Evolutionary conservation across 108 stramenopile genomes (phyloP).

Genomic region (Fragilaria radians): DNA sequence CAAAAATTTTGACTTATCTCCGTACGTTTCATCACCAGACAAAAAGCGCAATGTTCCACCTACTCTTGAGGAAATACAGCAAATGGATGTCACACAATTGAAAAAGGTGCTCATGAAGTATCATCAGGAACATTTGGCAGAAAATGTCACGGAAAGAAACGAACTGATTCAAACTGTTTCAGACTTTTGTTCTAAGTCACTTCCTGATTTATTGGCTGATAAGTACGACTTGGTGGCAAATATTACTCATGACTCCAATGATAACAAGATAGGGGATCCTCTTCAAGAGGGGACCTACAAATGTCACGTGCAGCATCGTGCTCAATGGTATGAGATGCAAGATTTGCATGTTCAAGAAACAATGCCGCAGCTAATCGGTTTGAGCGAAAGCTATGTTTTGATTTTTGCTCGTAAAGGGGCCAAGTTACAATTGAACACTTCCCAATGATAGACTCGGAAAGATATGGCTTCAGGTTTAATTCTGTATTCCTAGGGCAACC

Average conservation of each 20-base stretch:
- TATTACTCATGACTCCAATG: conserved; percentile 86
- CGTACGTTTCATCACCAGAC: conserved; percentile 48
- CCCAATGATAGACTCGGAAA: too few relatives aligned
- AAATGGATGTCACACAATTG: conserved; percentile 77
- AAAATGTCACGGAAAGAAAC: conserved; percentile 50
- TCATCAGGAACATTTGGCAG: conserved; percentile 45
- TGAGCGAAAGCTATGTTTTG: conserved; percentile 90
- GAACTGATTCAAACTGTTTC: conserved; percentile 64
- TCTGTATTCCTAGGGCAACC: too few relatives aligned
- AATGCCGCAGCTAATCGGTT: conserved; percentile 94
- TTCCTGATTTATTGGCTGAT: conserved; percentile 68
- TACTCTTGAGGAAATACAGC: conserved; percentile 60
- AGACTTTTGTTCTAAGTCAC: conserved; percentile 61
- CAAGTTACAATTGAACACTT: too few relatives aligned
- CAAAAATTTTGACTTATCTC: conserved; percentile 89
- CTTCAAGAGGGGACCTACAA: conserved; percentile 84
- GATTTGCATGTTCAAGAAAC: conserved; percentile 93
- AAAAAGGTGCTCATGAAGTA: conserved; percentile 57
- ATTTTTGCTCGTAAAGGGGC: conserved; percentile 73
- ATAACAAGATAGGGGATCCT: conserved; percentile 71
- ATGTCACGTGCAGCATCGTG: conserved; percentile 88
- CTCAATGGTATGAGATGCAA: conserved; percentile 97
- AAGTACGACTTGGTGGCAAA: conserved; percentile 97
- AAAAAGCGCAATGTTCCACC: conserved; percentile 25
- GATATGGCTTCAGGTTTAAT: too few relatives aligned